A percentile compares a stretch with the other conserved stretches of the same genome.
Evolutionary conservation across 768 basidiomycete genomes (phyloP).

Genomic region (Mycena filopes): DNA sequence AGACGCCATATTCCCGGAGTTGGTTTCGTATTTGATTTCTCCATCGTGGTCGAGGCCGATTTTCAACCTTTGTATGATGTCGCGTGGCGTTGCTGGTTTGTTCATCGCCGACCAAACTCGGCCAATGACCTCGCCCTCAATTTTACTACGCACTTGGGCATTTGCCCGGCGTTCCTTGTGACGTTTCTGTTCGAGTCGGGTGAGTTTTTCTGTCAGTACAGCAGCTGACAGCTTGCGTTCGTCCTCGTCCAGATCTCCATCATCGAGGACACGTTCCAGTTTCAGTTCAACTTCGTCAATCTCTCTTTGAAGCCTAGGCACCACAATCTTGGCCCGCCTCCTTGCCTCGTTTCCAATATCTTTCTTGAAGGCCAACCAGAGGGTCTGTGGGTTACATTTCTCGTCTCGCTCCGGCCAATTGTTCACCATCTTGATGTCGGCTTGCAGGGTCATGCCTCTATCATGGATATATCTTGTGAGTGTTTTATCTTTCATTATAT

Average conservation of each 20-base stretch:
- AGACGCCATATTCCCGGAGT: background rate
- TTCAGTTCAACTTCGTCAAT: background rate
- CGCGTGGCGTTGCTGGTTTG: background rate
- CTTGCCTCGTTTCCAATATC: background rate
- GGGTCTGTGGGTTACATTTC: background rate
- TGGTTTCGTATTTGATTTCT: background rate
- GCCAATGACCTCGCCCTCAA: no score
- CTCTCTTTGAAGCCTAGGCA: background rate
- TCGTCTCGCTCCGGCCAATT: no score
- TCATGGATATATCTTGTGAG: no score
- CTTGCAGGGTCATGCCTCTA: no score
- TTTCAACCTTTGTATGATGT: background rate
- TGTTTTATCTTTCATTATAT: no score
- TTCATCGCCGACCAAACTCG: background rate
- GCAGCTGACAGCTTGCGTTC: background rate
- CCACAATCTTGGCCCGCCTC: background rate
- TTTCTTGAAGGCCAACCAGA: background rate
- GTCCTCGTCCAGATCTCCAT: background rate
- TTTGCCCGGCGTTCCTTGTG: background rate
- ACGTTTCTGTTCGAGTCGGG: background rate
- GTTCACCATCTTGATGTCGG: background rate
- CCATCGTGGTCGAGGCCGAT: no score
- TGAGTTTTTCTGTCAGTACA: background rate
- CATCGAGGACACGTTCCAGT: background rate
- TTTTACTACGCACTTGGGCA: background rate